Evolutionary conservation across 345 rosid species (phyloP), one percentile per base, ranked within the genome.

Genomic region (Gossypium herbaceum): DNA sequence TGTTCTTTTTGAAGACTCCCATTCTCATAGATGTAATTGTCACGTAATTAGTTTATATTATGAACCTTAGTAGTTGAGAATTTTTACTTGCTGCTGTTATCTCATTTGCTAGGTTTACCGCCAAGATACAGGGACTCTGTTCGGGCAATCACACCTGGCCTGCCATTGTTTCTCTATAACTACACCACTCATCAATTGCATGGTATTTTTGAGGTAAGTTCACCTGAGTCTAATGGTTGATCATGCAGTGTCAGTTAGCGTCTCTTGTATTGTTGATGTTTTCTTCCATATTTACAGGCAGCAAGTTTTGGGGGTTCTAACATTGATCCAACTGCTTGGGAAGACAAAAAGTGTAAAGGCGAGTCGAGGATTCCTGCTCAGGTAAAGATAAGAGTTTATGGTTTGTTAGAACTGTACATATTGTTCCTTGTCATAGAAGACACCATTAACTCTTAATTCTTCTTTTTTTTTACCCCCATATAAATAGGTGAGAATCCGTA

Each of bases 321-420:
- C 84, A 95, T 95, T 44, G 99, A 95, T 79, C 94, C 98, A 71
- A 95, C 98, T 82, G 99, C 99, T 34, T 95, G 99, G 99, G 99
- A 92, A 84, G 98, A 95, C 84, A 95, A 92, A 76, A 95, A 95
- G 78, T 90, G 96, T 84, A 95, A 95, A 91, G 99, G 99, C 39
- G 99, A 95, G 81, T 92, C 98, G 6, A 90, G 99, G 84, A 92
- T 95, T 71, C 99, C 99, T 76, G 98, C 99, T 76, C 99, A 94
- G 97, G 99, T 94, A 51, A 77, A 54, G 20, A 56, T 48, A 45
- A n/a, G 72, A 34, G 71, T 29, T 76, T 55, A 4, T 24, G 13
- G 34, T n/a, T 50, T 52, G 20, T 39, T 39, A 22, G 25, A 15
- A n/a, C 71, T 19, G 34, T 48, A 25, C 74, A 66, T 34, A 34